A percentile compares a stretch with the other conserved stretches of the same genome.
These are phyloP conservation scores for Cyclotella kingstonii DNA, from an alignment of 108 stramenopile species.

Conservation along the genomic window DNA sequence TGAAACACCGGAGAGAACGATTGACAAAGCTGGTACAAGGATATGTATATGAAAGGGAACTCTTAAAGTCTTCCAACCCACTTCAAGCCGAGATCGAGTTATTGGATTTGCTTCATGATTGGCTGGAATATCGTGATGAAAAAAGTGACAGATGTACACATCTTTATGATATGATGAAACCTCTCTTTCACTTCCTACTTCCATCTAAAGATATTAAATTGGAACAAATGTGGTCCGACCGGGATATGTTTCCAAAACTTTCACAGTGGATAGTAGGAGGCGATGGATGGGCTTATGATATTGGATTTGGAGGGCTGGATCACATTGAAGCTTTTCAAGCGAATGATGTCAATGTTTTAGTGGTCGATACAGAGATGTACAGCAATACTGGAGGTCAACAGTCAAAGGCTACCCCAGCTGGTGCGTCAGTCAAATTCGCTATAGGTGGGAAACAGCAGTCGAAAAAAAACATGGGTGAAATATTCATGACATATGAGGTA, in stretches of 20 bases:
- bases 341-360: slow-evolving; percentile 66
- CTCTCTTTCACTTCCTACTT: slow-evolving; percentile 45
- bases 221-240: slow-evolving; percentile 50
- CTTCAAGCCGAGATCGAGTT: slow-evolving; percentile 33
- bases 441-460: slow-evolving; percentile 54
- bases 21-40: slow-evolving; percentile 41
- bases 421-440: slow-evolving; percentile 59
- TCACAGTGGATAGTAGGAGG: slow-evolving; percentile 69
- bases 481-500: slow-evolving; percentile 66
- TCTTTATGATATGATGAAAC: slow-evolving; percentile 63
- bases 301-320: slow-evolving; percentile 62
- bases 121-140: slow-evolving; percentile 54
- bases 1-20: slow-evolving; percentile 55
- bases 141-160: slow-evolving; percentile 55
- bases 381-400: slow-evolving; percentile 50
- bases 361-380: slow-evolving; percentile 70
- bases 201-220: slow-evolving; percentile 11
- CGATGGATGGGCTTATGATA: slow-evolving; percentile 74
- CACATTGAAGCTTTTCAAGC: slow-evolving; percentile 62
- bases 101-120: slow-evolving; percentile 46
- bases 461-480: slow-evolving; percentile 62
- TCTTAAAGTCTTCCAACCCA: slow-evolving; percentile 5
- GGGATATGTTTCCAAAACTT: slow-evolving; percentile 67
- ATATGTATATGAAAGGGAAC: slow-evolving; percentile 45
- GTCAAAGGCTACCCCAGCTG: slow-evolving; percentile 59